Base-by-base conservation (phyloP, 441 rosid genomes). In the Omphalea diandra region DNA sequence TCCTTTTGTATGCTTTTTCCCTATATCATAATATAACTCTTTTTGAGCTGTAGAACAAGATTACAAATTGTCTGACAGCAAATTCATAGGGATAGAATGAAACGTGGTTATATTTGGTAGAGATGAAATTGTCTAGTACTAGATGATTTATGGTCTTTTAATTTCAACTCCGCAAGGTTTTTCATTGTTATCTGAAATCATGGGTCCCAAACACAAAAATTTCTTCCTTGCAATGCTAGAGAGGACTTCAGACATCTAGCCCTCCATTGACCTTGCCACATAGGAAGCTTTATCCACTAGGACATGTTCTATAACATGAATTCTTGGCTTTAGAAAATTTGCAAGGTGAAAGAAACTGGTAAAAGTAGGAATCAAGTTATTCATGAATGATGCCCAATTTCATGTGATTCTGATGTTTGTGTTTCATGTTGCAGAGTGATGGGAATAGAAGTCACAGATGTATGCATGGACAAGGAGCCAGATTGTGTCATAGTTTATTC, bases 381-480 rank as follows among this genome's bases (percentile, higher is more conserved):
- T n/a, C n/a, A n/a, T n/a, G 29, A 49, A 64, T 52, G 36, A 20
- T 31, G 24, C 18, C 46, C 58, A 40, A 49, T 44, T 55, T 46
- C 22, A 33, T 65, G 62, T 57, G 55, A 18, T 12, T 58, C 49
- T 62, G 68, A 66, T 66, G 29, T 27, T 20, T 72, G 58, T 66
- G 50, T 72, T 62, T 41, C 17, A 68, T 55, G 74, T 63, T 80
- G 79, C 79, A 80, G 90, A 58, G 65, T 71, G 55, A 86, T 90
- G 95, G 85, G 85, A 64, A 46, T 83, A 64, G 92, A 87, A 76
- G 82, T 83, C 64, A 75, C 85, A 33, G 97, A 91, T 77, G 83
- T 86, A 53, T 88, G 97, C 80, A 85, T 84, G 92, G 98, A 94
- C 82, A 90, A 91, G 75, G 96, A 85, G 77, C 88, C 88, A 58